Conservation (phyloP, 2,329 filamentous ascomycete genomes). For the Xenoacremonium recifei region DNA sequence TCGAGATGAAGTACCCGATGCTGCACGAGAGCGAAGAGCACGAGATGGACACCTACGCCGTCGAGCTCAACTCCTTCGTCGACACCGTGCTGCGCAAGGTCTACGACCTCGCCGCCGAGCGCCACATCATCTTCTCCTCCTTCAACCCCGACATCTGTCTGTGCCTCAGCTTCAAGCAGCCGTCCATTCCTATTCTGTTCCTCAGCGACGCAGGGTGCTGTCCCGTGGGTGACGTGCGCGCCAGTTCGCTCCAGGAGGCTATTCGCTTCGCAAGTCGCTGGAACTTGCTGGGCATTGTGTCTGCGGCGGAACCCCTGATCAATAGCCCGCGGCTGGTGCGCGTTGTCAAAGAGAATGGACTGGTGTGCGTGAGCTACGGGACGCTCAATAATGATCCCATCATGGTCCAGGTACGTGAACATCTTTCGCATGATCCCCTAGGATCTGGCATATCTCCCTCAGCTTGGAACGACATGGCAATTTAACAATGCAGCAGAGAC, state of each 20-base stretch:
- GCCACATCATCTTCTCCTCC: constrained; percentile 95
- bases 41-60: constrained; percentile 93
- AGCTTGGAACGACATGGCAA: background rate
- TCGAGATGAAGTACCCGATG: constrained; percentile 99
- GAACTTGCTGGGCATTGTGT: constrained; percentile 91
- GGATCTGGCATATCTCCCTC: background rate
- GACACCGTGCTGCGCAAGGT: constrained; percentile 89
- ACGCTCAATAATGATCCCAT: constrained; percentile 80
- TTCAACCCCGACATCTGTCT: constrained; percentile 98
- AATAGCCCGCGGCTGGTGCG: constrained; percentile 84
- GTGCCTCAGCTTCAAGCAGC: constrained; percentile 93
- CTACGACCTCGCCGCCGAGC: constrained; percentile 76
- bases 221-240: constrained; percentile 82
- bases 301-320: constrained; percentile 82
- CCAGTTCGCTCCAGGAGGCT: constrained; percentile 89
- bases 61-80: constrained; percentile 95
- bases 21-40: constrained; percentile 92
- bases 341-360: constrained; percentile 89
- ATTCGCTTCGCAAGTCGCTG: constrained; percentile 92
- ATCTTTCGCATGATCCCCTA: background rate
- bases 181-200: constrained; percentile 93
- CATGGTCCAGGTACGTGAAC: constrained; percentile 72
- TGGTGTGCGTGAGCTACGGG: constrained; percentile 97
- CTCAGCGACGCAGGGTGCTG: constrained; percentile 84
- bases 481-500: constrained; percentile 53